A percentile compares a stretch with the other conserved stretches of the same genome.
Conservation (phyloP, 108 stramenopile genomes). For the Parmales sp. region DNA sequence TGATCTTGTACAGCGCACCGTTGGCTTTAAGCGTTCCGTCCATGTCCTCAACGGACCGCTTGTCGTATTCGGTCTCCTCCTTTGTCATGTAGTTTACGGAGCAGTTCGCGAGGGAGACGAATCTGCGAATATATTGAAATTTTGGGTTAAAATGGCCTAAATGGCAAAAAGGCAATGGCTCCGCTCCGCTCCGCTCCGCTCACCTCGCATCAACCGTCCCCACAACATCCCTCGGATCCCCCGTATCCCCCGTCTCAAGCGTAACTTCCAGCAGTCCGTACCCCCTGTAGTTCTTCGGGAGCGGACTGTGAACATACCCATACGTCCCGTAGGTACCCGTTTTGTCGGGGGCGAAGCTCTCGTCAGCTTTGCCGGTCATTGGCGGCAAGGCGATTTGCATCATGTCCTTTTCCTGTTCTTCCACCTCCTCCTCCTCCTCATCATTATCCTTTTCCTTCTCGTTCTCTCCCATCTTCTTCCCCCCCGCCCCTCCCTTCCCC, state of each 20-base stretch:
- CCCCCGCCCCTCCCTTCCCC: background rate
- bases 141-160: no score
- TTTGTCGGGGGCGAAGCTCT: background rate
- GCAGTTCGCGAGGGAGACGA: no score
- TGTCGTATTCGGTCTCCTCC: slow-evolving; percentile 11
- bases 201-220: background rate
- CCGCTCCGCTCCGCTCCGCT: background rate
- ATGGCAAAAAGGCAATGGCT: no score
- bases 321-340: background rate
- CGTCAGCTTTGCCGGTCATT: background rate
- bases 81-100: background rate
- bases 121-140: no score
- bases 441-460: background rate
- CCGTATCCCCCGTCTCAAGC: background rate
- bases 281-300: background rate
- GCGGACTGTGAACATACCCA: background rate
- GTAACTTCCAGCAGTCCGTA: background rate
- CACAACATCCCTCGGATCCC: background rate
- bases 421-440: slow-evolving; percentile 3
- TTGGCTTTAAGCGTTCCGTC: background rate
- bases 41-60: background rate
- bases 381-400: slow-evolving; percentile 1
- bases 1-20: slow-evolving; percentile 3
- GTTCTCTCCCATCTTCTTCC: background rate
- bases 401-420: background rate